These are phyloP conservation scores for Populus tremula DNA, from an alignment of 345 rosid genomes.

Conservation along the genomic window DNA sequence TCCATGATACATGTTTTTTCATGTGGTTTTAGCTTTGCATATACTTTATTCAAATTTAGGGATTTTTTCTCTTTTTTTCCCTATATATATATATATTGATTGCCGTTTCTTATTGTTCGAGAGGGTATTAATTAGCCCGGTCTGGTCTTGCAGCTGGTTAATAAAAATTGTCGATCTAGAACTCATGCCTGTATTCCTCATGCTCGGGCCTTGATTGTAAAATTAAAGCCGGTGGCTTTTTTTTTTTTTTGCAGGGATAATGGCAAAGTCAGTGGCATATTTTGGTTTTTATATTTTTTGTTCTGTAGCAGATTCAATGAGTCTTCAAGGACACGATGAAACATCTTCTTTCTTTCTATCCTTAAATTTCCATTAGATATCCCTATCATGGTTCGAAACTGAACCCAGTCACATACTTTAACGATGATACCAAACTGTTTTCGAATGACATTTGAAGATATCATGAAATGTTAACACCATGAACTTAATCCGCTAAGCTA, in stretches of 20 bases:
- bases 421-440: not conserved
- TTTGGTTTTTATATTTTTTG: not conserved
- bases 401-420: not conserved
- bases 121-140: not conserved
- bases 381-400: not conserved
- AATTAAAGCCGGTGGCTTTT: no score
- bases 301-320: not conserved
- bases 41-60: not conserved
- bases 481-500: not conserved
- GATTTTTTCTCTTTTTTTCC: no score
- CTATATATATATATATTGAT: not conserved
- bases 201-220: no score
- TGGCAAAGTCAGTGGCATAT: no score
- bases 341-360: not conserved
- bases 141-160: not conserved
- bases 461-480: not conserved
- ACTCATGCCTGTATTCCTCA: no score
- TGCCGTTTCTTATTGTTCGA: not conserved
- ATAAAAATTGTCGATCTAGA: no score
- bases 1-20: not conserved
- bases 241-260: no score
- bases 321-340: not conserved
- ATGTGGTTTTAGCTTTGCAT: not conserved
- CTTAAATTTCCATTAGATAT: not conserved
- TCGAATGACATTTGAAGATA: no score